Evolutionary conservation across 768 basidiomycete genomes (phyloP), one percentile per base, ranked within the genome.

Genomic region (Cystofilobasidium ferigula): DNA sequence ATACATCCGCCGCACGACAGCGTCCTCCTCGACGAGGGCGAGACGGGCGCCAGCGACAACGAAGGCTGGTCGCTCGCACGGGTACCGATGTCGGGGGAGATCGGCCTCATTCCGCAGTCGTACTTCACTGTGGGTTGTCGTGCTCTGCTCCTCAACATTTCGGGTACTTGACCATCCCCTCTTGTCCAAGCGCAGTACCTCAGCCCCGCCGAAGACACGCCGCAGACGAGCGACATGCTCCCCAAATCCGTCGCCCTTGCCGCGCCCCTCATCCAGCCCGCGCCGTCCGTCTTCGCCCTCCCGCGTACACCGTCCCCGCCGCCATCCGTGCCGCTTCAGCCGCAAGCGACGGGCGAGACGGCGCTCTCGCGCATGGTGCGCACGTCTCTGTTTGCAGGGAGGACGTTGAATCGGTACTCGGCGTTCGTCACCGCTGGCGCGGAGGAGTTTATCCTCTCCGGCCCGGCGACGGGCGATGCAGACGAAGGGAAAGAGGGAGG

Each of bases 371-470:
- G 36, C 22, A 54, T 32, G 26, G 51, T 54, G 28, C 26, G 51
- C 13, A 26, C 14, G 30, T 54, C 51, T 6, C 4, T 54, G 1
- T 42, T 63, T 26, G 20, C 24, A 8, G 53, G 62, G 32, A 28
- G 56, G 16, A 24, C 63, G 7, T 32, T 45, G 14, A 58, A 58
- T 24, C 30, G 30, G 2, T 35, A 43, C 14, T 45, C 40, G 8
- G 51, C 40, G 30, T 47, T 64, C 32, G 62, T 72, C 13, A 68
- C 71, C 24, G 63, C 69, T 14, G 88, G 88, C 40, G 88, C 88
- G 13, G 88, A 90, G 74, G 85, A 85, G 60, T 90, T 84, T 78
- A 81, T 89, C 10, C 80, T 89, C n/a, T 82, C 85, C 58, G 88
- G 88, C 74, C 78, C 42, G 2, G 18, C 53, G 0, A 22, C 26